Conservation (phyloP, 2,329 filamentous ascomycete genomes). For the Dothistroma septosporum region DNA sequence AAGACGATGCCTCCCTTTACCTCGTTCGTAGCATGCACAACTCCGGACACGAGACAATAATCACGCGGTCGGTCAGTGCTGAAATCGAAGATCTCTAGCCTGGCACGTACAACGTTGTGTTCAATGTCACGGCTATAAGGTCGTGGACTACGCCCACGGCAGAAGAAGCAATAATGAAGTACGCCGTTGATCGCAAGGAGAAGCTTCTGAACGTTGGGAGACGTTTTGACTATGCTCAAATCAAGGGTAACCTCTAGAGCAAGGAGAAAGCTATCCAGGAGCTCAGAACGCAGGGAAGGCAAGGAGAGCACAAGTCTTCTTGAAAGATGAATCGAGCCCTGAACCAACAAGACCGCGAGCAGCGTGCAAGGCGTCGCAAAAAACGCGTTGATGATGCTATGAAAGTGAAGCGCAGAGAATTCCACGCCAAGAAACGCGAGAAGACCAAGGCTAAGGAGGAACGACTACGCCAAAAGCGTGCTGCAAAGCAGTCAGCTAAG, state of each 20-base stretch:
- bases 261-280: constrained; percentile 47
- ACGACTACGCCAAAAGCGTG: constrained; percentile 6
- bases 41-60: constrained; percentile 50
- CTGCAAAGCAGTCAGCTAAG: background rate
- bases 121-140: constrained; percentile 69
- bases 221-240: constrained; percentile 67
- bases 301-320: constrained; percentile 33
- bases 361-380: constrained; percentile 25
- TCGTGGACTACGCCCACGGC: constrained; percentile 49
- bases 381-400: constrained; percentile 26
- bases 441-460: constrained; percentile 13
- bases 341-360: constrained; percentile 37
- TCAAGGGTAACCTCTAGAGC: constrained; percentile 56
- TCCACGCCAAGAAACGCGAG: constrained; percentile 15
- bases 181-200: constrained; percentile 61
- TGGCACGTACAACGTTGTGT: constrained; percentile 69
- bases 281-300: constrained; percentile 36
- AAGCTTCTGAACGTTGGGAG: constrained; percentile 69
- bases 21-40: constrained; percentile 33
- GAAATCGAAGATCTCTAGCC: constrained; percentile 67
- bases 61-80: constrained; percentile 70
- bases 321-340: constrained; percentile 40
- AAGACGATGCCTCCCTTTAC: constrained; percentile 35
- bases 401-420: constrained; percentile 24
- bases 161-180: constrained; percentile 63